Percentiles rank a stretch among this genome's conserved stretches.
Conservation (phyloP, 1,284 basidiomycete species). For the Farysia itapuensis region DNA sequence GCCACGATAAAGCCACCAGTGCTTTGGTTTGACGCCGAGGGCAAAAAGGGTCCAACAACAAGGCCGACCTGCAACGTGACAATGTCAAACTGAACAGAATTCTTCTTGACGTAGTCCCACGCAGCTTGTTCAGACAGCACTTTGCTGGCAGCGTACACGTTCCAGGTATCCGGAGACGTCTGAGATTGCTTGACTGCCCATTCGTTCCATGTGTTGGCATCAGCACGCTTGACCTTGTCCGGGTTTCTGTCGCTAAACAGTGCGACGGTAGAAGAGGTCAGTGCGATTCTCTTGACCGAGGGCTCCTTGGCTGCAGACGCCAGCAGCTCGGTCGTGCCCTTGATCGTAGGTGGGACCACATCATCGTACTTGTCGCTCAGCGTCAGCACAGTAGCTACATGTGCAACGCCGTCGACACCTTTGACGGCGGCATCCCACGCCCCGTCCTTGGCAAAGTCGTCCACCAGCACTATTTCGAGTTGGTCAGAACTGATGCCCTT, state of each 20-base stretch:
- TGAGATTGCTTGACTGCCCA: neutral
- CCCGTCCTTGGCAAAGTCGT: neutral
- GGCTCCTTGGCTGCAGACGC: neutral
- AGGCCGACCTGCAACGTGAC: neutral
- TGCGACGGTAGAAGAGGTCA: neutral
- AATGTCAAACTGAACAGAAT: neutral
- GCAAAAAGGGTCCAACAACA: neutral
- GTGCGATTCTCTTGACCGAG: neutral
- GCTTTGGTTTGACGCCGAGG: neutral
- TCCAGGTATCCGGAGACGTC: neutral
- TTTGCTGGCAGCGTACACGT: neutral
- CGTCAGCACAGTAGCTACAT: neutral
- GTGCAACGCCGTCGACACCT: neutral
- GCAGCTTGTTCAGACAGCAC: neutral
- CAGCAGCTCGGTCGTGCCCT: neutral
- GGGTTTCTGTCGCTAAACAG: neutral
- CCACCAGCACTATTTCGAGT: neutral
- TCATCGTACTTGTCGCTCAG: neutral
- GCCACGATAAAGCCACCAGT: neutral
- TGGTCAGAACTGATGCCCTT: neutral
- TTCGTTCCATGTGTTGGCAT: neutral
- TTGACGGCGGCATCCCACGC: neutral
- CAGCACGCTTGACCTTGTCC: neutral
- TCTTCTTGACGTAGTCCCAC: neutral
- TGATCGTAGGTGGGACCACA: neutral